A percentile compares a stretch with the other conserved stretches of the same genome.
These are phyloP conservation scores for Boletus rufocinnamomeus DNA, from an alignment of 768 basidiomycete species.

Conservation along the genomic window DNA sequence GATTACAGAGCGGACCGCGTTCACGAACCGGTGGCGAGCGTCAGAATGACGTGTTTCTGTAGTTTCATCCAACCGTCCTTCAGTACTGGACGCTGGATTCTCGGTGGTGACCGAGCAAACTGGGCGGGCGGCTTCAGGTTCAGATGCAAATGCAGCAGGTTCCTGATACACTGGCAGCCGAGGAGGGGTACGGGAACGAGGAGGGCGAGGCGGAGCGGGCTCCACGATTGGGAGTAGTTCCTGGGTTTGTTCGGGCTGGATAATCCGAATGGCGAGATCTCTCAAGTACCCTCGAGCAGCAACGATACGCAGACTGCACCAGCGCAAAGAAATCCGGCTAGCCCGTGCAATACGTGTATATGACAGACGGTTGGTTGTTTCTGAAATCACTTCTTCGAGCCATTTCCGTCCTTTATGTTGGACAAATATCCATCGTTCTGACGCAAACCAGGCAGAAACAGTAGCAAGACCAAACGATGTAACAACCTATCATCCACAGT, in stretches of 20 bases:
- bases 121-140: constrained; percentile 28
- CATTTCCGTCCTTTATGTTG: too few species aligned
- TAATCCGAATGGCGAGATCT: constrained; percentile 27
- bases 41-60: constrained; percentile 27
- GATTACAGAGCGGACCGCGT: constrained; percentile 49
- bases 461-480: too few species aligned
- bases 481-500: too few species aligned
- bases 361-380: too few species aligned
- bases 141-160: constrained; percentile 19
- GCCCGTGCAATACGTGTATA: too few species aligned
- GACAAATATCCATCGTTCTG: too few species aligned
- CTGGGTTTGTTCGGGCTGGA: constrained; percentile 25
- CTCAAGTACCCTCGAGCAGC: too few species aligned
- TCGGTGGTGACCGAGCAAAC: constrained; percentile 29
- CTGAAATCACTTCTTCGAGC: too few species aligned
- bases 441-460: too few species aligned
- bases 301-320: too few species aligned
- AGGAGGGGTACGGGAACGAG: constrained; percentile 14
- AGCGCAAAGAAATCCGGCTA: too few species aligned
- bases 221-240: constrained; percentile 29
- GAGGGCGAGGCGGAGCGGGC: constrained; percentile 19
- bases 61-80: constrained; percentile 33
- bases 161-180: constrained; percentile 25
- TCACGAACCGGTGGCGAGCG: constrained; percentile 41
- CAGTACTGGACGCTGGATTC: constrained; percentile 30